A percentile compares a stretch with the other conserved stretches of the same genome.
Evolutionary conservation across 2,329 filamentous ascomycete genomes (phyloP).

Genomic region (Penicillium frequentans): DNA sequence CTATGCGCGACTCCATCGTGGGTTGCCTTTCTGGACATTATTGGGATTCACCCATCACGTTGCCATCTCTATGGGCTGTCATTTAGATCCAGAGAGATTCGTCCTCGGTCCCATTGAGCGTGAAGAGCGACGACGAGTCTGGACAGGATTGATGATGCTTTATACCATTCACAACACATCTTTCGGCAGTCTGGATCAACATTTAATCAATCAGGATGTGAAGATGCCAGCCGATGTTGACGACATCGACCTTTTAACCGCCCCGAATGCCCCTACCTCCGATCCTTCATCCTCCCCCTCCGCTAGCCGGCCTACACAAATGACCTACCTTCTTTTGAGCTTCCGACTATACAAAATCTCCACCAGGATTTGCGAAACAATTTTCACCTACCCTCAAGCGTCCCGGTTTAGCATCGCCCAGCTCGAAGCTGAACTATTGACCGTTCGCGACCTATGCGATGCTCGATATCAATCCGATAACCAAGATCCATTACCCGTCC

Average conservation of each 20-base stretch:
- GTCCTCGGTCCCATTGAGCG: slow-evolving; percentile 35
- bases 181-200: slow-evolving; percentile 36
- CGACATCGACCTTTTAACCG: slow-evolving; percentile 34
- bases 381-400: slow-evolving; percentile 29
- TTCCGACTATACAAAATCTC: slow-evolving; percentile 39
- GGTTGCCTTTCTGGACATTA: slow-evolving; percentile 40
- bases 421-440: slow-evolving; percentile 32
- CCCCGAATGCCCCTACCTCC: slow-evolving; percentile 11
- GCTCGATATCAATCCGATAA: slow-evolving; percentile 29
- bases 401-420: slow-evolving; percentile 22
- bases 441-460: slow-evolving; percentile 32
- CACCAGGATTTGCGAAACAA: slow-evolving; percentile 35
- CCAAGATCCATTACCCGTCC: slow-evolving; percentile 26
- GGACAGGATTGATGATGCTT: slow-evolving; percentile 43
- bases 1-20: slow-evolving; percentile 39
- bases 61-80: slow-evolving; percentile 44
- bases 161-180: slow-evolving; percentile 41
- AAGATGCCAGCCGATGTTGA: slow-evolving; percentile 37
- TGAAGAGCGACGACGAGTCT: slow-evolving; percentile 41
- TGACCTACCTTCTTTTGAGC: slow-evolving; percentile 43
- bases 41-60: slow-evolving; percentile 42
- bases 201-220: slow-evolving; percentile 28
- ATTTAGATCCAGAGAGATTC: slow-evolving; percentile 42
- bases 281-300: slow-evolving; percentile 17
- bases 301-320: slow-evolving; percentile 36